Evolutionary conservation across 2,329 filamentous ascomycete genomes (phyloP), one percentile per base, ranked within the genome.

Genomic region (Paramyrothecium roridum): DNA sequence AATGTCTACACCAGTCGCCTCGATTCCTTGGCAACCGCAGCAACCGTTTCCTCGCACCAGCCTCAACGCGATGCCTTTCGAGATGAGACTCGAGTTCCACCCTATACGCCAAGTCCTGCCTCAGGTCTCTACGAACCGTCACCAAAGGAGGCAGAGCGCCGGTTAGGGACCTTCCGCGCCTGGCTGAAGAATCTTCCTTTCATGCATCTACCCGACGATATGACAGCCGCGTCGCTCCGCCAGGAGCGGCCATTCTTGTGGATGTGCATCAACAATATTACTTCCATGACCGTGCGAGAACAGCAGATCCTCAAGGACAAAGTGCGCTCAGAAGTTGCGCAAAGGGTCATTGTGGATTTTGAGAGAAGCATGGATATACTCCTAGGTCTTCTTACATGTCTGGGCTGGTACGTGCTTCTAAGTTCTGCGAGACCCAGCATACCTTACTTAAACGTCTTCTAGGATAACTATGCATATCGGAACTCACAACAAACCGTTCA

Each of bases 291-390:
- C 2, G 66, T 69, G 0, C 62, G 68, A 3, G 70, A 74, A 52
- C 78, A 81, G 54, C 51, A 67, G 0, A 64, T 66, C 1, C 61
- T 80, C 37, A 70, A 70, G 37, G 73, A 73, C 2, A 71, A 69
- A 19, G 67, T 79, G 7, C 76, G 76, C 46, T 69, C 74, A 48
- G 70, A 77, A 23, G 52, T 83, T 16, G 73, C 78, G 0, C 70
- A 75, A n/a, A 74, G 73, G 54, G 67, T 82, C 23, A 61, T 84
- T 8, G 56, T 81, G 13, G 72, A 79, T 11, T 68, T 73, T n/a
- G 79, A 83, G 54, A 74, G 76, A 52, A 76, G 65, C 50, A 67
- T 84, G 43, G 83, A 85, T 58, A 58, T 84, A 12, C 67, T 86
- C 2, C 69, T 80, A 12, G 81, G 81, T 0, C 56, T 84, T 3